Evolutionary conservation across 2,329 filamentous ascomycete genomes (phyloP).

Genomic region (Diplodia corticola): DNA sequence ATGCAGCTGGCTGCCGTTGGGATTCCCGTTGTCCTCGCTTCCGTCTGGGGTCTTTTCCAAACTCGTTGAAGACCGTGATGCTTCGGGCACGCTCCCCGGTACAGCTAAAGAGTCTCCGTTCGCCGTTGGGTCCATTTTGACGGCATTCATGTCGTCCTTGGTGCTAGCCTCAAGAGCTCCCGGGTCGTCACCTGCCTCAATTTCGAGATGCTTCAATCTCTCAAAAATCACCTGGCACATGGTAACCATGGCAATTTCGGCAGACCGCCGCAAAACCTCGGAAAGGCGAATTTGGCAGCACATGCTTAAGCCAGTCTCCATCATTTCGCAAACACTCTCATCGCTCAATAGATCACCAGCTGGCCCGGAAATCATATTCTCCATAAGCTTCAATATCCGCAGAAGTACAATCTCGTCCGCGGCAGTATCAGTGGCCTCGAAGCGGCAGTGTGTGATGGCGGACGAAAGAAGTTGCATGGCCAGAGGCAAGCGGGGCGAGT

Average conservation of each 20-base stretch:
- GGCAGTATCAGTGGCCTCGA: slow-evolving; percentile 92
- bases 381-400: slow-evolving; percentile 95
- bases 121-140: slow-evolving; percentile 81
- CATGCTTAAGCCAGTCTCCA: slow-evolving; percentile 96
- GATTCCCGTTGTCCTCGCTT: slow-evolving; percentile 39
- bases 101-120: slow-evolving; percentile 59
- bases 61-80: slow-evolving; percentile 34
- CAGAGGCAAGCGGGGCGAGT: slow-evolving; percentile 82
- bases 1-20: slow-evolving; percentile 47
- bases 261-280: slow-evolving; percentile 83
- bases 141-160: slow-evolving; percentile 67
- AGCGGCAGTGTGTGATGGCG: slow-evolving; percentile 95
- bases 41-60: slow-evolving; percentile 39
- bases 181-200: slow-evolving; percentile 68
- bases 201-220: slow-evolving; percentile 81
- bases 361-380: slow-evolving; percentile 93
- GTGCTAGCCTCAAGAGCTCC: slow-evolving; percentile 66
- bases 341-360: slow-evolving; percentile 93
- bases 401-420: slow-evolving; percentile 94
- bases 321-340: slow-evolving; percentile 98
- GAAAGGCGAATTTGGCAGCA: slow-evolving; percentile 93
- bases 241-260: slow-evolving; percentile 95
- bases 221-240: slow-evolving; percentile 99
- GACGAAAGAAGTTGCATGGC: slow-evolving; percentile 94
- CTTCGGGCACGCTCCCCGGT: slow-evolving; percentile 36